phyloP scores from a whole-genome alignment of 2,329 filamentous ascomycete species.

The Ceratocystis ficicola region DNA sequence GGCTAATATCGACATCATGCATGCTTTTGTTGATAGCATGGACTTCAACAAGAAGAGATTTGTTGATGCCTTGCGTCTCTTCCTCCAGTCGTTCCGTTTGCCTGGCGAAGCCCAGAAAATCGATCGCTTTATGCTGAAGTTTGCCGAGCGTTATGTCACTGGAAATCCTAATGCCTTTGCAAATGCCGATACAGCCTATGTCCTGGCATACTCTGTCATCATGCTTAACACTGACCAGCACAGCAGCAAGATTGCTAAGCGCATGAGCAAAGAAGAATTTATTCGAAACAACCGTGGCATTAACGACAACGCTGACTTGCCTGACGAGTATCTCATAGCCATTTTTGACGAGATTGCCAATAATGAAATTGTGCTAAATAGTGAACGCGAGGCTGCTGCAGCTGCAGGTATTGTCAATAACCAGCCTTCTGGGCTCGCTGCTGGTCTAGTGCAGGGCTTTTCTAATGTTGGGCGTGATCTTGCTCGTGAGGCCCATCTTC shows the following conservation, averaged over 20 bases:
- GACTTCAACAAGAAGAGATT: conserved; percentile 86
- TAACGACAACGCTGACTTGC: conserved; percentile 88
- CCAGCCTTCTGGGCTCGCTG: conserved; percentile 59
- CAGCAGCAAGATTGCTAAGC: conserved; percentile 66
- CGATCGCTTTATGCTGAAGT: conserved; percentile 98
- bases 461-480: conserved; percentile 85
- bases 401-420: conserved; percentile 53
- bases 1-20: conserved; percentile 94
- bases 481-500: conserved; percentile 82
- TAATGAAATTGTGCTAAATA: conserved; percentile 90
- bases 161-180: conserved; percentile 96
- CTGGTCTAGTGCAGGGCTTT: conserved; percentile 75
- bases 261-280: conserved; percentile 95
- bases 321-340: conserved; percentile 74
- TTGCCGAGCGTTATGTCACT: conserved; percentile 87
- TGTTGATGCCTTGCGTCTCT: conserved; percentile 80
- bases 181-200: conserved; percentile 95
- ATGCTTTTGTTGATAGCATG: conserved; percentile 92
- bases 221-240: conserved; percentile 93
- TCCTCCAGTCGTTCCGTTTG: conserved; percentile 86
- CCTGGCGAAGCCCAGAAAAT: conserved; percentile 98
- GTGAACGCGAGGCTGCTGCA: conserved; percentile 79
- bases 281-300: conserved; percentile 99
- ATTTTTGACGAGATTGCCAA: conserved; percentile 87
- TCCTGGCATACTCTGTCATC: conserved; percentile 91